These are phyloP conservation scores for Heritiera fomes DNA, from an alignment of 345 rosid species.

Conservation along the genomic window DNA sequence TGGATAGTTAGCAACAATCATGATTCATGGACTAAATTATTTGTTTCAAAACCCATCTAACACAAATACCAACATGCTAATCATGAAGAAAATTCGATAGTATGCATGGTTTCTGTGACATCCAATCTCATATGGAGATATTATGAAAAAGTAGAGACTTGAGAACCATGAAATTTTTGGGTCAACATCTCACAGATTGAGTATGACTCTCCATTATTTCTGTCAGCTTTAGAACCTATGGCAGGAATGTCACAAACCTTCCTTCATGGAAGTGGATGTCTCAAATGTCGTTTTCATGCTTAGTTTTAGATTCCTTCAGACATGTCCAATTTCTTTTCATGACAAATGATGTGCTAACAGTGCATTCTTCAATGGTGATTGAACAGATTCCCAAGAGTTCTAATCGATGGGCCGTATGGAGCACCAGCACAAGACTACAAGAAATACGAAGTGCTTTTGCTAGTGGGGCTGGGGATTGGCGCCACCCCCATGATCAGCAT, in stretches of 20 bases:
- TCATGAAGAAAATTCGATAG: not conserved
- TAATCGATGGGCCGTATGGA: constrained; percentile 84
- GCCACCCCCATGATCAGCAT: constrained; percentile 93
- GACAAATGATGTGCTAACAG: not conserved
- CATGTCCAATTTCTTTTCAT: not conserved
- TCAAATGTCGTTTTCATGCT: not conserved
- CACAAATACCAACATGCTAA: not conserved
- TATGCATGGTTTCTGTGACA: not conserved
- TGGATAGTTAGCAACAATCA: not conserved
- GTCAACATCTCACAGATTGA: too few species aligned
- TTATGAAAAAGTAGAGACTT: too few species aligned
- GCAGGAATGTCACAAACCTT: not conserved
- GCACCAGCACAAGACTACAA: constrained; percentile 94
- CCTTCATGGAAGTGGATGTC: not conserved
- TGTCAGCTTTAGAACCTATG: not conserved
- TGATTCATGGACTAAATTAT: constrained; percentile 6
- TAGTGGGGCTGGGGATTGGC: constrained; percentile 86
- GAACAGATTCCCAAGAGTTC: constrained; percentile 67
- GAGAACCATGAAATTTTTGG: too few species aligned
- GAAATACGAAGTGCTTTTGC: constrained; percentile 70
- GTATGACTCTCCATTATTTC: not conserved
- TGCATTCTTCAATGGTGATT: not conserved
- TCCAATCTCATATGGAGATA: too few species aligned
- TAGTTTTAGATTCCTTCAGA: not conserved
- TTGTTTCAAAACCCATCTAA: not conserved